A percentile compares a stretch with the other conserved stretches of the same genome.
These are phyloP conservation scores for Datisca glomerata DNA, from an alignment of 306 rosid species.

Conservation along the genomic window DNA sequence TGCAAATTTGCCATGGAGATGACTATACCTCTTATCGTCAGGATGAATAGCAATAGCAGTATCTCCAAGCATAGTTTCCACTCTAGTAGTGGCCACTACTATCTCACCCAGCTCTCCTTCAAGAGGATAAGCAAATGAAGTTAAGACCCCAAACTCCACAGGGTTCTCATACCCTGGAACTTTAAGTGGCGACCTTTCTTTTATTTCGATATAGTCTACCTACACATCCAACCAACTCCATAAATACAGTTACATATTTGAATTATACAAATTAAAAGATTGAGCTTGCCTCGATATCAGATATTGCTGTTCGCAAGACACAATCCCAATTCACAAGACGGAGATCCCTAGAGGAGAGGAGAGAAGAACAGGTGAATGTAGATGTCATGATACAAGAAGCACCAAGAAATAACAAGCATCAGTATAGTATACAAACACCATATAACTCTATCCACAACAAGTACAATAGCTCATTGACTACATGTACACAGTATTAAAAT, in stretches of 20 bases:
- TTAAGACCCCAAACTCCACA: constrained; percentile 82
- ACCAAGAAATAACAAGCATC: no score
- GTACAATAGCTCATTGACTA: no score
- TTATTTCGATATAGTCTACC: constrained; percentile 86
- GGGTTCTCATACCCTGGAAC: constrained; percentile 79
- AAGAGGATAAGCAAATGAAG: constrained; percentile 77
- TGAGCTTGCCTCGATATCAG: constrained; percentile 77
- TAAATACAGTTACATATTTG: constrained; percentile 5
- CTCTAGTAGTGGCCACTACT: constrained; percentile 88
- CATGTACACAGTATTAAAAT: no score
- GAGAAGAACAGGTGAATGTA: constrained; percentile 3
- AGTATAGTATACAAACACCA: no score
- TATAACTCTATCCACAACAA: no score
- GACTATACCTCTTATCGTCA: constrained; percentile 48
- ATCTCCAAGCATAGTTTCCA: constrained; percentile 98
- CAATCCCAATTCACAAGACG: constrained; percentile 97
- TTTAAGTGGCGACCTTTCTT: constrained; percentile 49
- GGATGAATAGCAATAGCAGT: constrained; percentile 92
- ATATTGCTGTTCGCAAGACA: constrained; percentile 79
- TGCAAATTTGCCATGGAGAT: constrained; percentile 78
- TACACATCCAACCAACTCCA: constrained; percentile 22
- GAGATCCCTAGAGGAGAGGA: constrained; percentile 47
- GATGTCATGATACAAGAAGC: no score
- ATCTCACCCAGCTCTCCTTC: constrained; percentile 78
- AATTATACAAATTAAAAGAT: constrained; percentile 4